Base-by-base conservation (phyloP, 768 basidiomycete species). In the Pisolithus microcarpus region DNA sequence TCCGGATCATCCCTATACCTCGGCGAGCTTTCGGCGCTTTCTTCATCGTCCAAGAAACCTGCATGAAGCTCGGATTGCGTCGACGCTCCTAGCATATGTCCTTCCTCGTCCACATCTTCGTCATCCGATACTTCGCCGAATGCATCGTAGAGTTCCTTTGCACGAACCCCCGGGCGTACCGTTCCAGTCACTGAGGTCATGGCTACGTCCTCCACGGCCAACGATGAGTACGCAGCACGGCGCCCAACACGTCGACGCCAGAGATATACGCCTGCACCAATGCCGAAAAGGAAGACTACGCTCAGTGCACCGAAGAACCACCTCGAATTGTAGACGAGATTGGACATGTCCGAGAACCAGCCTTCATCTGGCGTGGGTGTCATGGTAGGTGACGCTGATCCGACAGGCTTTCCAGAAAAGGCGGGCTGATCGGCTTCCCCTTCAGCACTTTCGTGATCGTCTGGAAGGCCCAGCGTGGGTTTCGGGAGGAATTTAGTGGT, bases 111-210 rank as follows among this genome's bases (percentile, higher is more conserved):
- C 13, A 71, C 82, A 52, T 87, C 84, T 15, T 85, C 86, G 42
- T 90, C 87, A 53, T 91, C 92, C 28, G 85, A 87, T 24, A 84
- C 77, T 61, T 92, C 91, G 34, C 91, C 92, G 69, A 98, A 98
- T 16, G 95, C 94, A 67, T 98, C 93, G 61, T 97, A 98, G 54
- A 99, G 64, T 68, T 97, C 95, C 70, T 87, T 87, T 46, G 92
- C 87, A 46, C 84, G 75, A 36, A 76, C 71, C 21, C 75, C 59
- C 11, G 67, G 46, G 16, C 55, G 57, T 49, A 42, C 56, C 26
- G 4, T 70, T 21, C 74, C 66, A 18, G 78, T 73, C 28, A 96
- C 66, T 4, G 84, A 65, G 46, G 76, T 80, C 91, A 98, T 91
- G 7, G 83, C 81, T 49, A 94, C 67, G 46, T 86, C 85, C 48